Conservation (phyloP, 805 yeast species). For the Zygosaccharomyces pseudorouxii region DNA sequence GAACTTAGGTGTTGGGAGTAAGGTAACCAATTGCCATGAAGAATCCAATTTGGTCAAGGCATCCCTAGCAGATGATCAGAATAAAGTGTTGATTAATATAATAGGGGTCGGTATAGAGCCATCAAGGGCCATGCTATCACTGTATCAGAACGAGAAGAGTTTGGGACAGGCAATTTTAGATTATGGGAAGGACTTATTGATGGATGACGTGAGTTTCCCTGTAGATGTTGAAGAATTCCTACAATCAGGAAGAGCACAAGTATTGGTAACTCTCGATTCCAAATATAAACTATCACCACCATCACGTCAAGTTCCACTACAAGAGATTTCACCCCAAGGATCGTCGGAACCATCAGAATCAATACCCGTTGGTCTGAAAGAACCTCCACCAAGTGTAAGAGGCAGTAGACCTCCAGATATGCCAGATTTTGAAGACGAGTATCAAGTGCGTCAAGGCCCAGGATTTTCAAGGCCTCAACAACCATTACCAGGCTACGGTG, state of each 20-base stretch:
- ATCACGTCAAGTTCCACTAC: not conserved
- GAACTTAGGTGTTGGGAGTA: not conserved
- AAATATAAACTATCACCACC: not conserved
- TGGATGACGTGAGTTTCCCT: not conserved
- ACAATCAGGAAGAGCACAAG: not conserved
- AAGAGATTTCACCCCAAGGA: not conserved
- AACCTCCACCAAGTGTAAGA: not conserved
- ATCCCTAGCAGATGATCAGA: conserved; percentile 3
- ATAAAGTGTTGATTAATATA: conserved; percentile 4
- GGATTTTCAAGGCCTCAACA: not conserved
- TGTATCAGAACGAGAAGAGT: conserved; percentile 13
- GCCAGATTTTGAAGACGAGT: conserved; percentile 37
- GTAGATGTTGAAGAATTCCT: not conserved
- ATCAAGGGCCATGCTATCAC: conserved; percentile 17
- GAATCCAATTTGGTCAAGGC: conserved; percentile 7
- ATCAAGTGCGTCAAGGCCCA: conserved; percentile 19
- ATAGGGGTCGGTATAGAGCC: conserved; percentile 11
- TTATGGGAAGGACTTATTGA: conserved; percentile 13
- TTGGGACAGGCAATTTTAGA: conserved; percentile 18
- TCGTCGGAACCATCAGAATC: not conserved
- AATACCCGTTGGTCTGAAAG: not conserved
- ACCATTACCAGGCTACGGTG: conserved; percentile 27
- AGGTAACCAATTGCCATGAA: conserved; percentile 1
- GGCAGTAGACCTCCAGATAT: conserved; percentile 27
- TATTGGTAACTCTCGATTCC: not conserved